A percentile compares a stretch with the other conserved stretches of the same genome.
Conservation (phyloP, 768 basidiomycete genomes). For the Amanita polypyramis region DNA sequence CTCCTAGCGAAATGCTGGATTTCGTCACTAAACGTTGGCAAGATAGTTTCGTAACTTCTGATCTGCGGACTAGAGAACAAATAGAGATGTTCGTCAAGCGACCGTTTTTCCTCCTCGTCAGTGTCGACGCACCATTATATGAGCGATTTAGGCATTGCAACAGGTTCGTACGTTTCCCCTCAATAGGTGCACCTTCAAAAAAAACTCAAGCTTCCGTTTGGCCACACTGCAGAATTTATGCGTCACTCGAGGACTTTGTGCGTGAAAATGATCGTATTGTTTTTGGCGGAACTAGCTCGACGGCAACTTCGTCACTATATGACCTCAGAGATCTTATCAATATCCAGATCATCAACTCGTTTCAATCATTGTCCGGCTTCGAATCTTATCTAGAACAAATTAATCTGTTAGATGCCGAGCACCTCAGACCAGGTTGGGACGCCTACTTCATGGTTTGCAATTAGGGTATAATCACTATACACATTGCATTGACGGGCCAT, state of each 20-base stretch:
- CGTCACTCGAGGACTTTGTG: conserved; percentile 65
- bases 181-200: not conserved
- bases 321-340: conserved; percentile 40
- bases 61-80: conserved; percentile 42
- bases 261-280: conserved; percentile 55
- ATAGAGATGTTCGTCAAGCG: conserved; percentile 69
- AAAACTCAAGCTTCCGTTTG: not conserved
- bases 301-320: conserved; percentile 19
- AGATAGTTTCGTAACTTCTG: conserved; percentile 69
- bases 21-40: conserved; percentile 79
- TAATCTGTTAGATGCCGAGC: conserved; percentile 60
- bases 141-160: conserved; percentile 54
- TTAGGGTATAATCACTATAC: not conserved
- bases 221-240: not conserved
- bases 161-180: conserved; percentile 25
- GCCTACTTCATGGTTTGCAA: conserved; percentile 86
- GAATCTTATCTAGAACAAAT: conserved; percentile 55
- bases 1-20: conserved; percentile 47
- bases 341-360: conserved; percentile 57
- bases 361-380: conserved; percentile 40
- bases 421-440: conserved; percentile 88
- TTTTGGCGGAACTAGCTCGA: conserved; percentile 35
- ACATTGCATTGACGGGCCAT: not conserved
- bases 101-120: conserved; percentile 84
- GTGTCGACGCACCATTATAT: conserved; percentile 72